Percentiles rank a stretch among this genome's conserved stretches.
Evolutionary conservation across 441 rosid genomes (phyloP).

Genomic region (Populus trichocarpa): DNA sequence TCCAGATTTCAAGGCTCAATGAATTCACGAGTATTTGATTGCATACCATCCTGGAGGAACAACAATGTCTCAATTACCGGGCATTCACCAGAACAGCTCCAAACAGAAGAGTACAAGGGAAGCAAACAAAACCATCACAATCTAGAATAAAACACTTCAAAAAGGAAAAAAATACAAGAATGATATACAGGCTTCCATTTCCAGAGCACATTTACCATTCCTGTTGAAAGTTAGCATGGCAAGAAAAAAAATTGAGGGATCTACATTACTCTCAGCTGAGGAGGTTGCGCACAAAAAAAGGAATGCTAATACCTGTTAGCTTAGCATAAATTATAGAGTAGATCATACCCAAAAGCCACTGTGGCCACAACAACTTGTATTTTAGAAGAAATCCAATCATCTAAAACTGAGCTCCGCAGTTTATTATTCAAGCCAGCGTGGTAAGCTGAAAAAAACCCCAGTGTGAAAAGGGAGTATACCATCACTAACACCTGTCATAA

Average conservation of each 20-base stretch:
- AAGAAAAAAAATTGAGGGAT: background rate
- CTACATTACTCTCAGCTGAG: conserved; percentile 3
- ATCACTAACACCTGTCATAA: background rate
- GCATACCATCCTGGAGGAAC: conserved; percentile 84
- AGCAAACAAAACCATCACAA: conserved; percentile 33
- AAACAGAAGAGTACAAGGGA: conserved; percentile 30
- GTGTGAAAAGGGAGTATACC: conserved; percentile 15
- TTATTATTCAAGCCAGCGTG: conserved; percentile 91
- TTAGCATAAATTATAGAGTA: conserved; percentile 13
- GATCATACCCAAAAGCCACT: conserved; percentile 93
- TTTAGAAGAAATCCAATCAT: conserved; percentile 89
- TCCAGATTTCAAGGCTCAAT: conserved; percentile 1
- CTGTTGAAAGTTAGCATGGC: background rate
- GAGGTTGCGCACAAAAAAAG: background rate
- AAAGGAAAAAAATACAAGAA: conserved; percentile 2
- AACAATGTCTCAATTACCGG: conserved; percentile 35
- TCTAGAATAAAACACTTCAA: conserved; percentile 13
- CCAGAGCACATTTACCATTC: background rate
- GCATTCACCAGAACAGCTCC: conserved; percentile 50
- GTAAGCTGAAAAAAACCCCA: conserved; percentile 57
- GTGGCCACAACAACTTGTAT: conserved; percentile 95
- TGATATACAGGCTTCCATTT: background rate
- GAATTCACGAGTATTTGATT: conserved; percentile 16
- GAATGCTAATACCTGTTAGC: background rate
- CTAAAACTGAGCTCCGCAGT: conserved; percentile 71